These are phyloP conservation scores for Neurospora sp. DNA, from an alignment of 495 filamentous ascomycete species.

Conservation along the genomic window DNA sequence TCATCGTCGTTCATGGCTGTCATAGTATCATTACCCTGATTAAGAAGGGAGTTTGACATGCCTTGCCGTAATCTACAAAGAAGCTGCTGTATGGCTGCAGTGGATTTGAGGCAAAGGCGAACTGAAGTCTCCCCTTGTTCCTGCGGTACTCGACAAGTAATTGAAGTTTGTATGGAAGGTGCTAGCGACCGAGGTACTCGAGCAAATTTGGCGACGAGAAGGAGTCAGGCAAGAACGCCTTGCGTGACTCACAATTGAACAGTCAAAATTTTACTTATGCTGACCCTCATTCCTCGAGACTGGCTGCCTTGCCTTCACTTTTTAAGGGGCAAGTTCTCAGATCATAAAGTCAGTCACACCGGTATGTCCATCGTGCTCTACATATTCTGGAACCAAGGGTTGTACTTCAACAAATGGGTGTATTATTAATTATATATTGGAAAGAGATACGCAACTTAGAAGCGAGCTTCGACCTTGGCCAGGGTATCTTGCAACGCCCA, in stretches of 20 bases:
- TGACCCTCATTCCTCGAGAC: no score
- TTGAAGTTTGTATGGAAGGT: background rate
- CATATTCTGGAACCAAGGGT: background rate
- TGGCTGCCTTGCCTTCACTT: no score
- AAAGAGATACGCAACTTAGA: conserved; percentile 13
- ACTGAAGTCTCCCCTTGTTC: no score
- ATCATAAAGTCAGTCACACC: background rate
- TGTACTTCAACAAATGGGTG: background rate
- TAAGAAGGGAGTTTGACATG: no score
- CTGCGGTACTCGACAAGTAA: no score
- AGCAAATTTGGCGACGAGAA: background rate
- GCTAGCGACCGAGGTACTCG: background rate
- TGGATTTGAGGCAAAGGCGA: no score
- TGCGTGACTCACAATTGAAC: background rate
- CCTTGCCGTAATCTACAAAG: no score
- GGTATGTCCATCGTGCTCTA: background rate
- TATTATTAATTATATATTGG: background rate
- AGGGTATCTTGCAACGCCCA: conserved; percentile 69
- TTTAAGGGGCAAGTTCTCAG: no score
- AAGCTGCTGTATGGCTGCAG: no score
- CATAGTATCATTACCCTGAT: no score
- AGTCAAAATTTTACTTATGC: background rate
- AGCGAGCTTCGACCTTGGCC: conserved; percentile 51
- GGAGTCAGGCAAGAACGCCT: background rate
- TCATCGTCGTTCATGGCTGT: background rate